Base-by-base conservation (phyloP, 2,329 filamentous ascomycete genomes). In the Thelonectria olida region DNA sequence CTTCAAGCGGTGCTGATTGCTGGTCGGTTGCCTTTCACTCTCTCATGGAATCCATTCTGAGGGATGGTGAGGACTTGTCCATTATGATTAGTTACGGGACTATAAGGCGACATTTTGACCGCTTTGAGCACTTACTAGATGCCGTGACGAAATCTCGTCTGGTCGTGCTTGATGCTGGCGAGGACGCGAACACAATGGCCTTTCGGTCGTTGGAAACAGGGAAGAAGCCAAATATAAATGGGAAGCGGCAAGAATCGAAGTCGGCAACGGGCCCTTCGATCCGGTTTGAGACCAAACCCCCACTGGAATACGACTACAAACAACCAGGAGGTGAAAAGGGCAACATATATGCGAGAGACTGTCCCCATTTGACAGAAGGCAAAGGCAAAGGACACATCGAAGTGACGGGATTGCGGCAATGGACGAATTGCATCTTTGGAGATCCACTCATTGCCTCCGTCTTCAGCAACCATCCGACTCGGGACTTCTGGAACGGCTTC, bases 61-160 rank as follows among this genome's bases (percentile, higher is more conserved):
- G 85, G 9, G 88, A 90, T 63, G 85, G 82, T 1, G 87, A 90
- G 70, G 87, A 89, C 64, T 81, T 85, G 76, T 80, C 81, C 1
- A 79, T 90, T 4, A 81, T 82, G 22, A 75, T 90, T n/a, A 82
- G 82, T 4, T 90, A 90, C 65, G 78, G 81, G 22, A 74, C 79
- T 5, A 82, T 90, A 3, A 79, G 88, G 49, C 73, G 74, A 12
- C 83, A 86, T n/a, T 83, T 85, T 56, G 71, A 77, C 36, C 79
- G 83, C 10, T 78, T 87, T 23, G 73, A 78, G 10, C 78, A 82
- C 55, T 58, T 82, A 3, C 74, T 90, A 4, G 84, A 88, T 56
- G 78, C 78, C 5, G 82, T 90, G 3, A 82, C 74, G 5, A 74
- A 75, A 12, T 81, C 87, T 2, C 77, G 83, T 25, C 72, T 90